Conservation (phyloP, 768 basidiomycete species). For the Antrodiella citrinella region DNA sequence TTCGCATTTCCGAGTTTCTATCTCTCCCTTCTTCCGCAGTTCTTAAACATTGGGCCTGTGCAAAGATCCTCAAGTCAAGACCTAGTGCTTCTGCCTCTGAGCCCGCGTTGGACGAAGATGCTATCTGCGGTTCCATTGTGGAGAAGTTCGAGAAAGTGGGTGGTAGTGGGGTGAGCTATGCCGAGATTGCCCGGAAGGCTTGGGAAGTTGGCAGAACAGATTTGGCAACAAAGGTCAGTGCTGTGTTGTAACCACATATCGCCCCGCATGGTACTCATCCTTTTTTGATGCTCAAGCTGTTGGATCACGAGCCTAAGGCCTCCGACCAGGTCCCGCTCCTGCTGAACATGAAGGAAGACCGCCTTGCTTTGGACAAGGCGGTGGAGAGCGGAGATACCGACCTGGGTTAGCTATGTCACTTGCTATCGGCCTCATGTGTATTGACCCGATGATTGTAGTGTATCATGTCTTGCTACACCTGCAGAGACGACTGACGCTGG, state of each 20-base stretch:
- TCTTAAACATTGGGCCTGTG: conserved; percentile 91
- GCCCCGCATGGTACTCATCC: background rate
- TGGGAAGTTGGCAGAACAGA: conserved; percentile 82
- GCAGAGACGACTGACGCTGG: conserved; percentile 73
- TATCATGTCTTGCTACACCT: conserved; percentile 90
- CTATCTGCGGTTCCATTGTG: conserved; percentile 76
- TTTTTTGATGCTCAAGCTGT: conserved; percentile 39
- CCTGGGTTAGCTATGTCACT: conserved; percentile 47
- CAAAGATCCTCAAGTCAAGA: conserved; percentile 76
- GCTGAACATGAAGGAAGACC: conserved; percentile 91
- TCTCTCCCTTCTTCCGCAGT: conserved; percentile 80
- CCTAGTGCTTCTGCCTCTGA: conserved; percentile 45
- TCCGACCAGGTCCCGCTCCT: conserved; percentile 93
- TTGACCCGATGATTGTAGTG: conserved; percentile 39
- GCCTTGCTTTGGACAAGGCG: conserved; percentile 78
- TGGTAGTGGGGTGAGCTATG: conserved; percentile 76
- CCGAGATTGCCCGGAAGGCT: conserved; percentile 88
- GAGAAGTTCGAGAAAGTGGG: conserved; percentile 84
- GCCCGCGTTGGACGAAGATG: conserved; percentile 59
- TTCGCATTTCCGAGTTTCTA: conserved; percentile 82
- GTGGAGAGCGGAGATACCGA: conserved; percentile 95
- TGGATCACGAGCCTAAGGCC: conserved; percentile 85
- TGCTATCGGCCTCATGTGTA: background rate
- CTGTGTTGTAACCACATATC: background rate
- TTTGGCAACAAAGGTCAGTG: conserved; percentile 72